These are phyloP conservation scores for Euptelea pleiosperma DNA, from an alignment of 164 flowering plant species.

Conservation along the genomic window DNA sequence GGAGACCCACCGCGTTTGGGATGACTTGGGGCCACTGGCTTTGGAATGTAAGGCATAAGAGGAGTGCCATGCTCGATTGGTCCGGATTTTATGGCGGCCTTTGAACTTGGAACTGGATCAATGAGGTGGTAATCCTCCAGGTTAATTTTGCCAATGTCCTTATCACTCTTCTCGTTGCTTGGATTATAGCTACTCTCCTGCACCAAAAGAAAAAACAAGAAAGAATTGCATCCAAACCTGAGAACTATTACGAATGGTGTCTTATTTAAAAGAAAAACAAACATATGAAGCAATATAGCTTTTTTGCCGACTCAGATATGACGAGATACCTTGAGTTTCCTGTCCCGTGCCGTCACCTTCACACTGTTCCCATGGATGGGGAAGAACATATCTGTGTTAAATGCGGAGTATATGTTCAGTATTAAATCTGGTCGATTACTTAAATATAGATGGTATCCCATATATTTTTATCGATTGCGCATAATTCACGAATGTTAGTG, in stretches of 20 bases:
- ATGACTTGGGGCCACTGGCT: slow-evolving; percentile 40
- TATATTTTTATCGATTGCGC: too few species aligned
- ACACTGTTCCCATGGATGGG: slow-evolving; percentile 1
- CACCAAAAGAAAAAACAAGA: neutral
- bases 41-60: slow-evolving; percentile 60
- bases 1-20: slow-evolving; percentile 23
- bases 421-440: too few species aligned
- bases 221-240: neutral
- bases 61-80: slow-evolving; percentile 81
- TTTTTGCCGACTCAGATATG: neutral
- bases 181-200: slow-evolving; percentile 25
- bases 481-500: too few species aligned
- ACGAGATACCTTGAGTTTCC: slow-evolving; percentile 41
- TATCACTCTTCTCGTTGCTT: slow-evolving; percentile 8
- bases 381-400: slow-evolving; percentile 19
- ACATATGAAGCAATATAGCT: neutral
- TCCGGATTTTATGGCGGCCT: slow-evolving; percentile 46
- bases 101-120: slow-evolving; percentile 69
- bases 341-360: slow-evolving; percentile 11
- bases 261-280: neutral
- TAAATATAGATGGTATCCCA: too few species aligned
- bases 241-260: neutral
- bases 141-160: slow-evolving; percentile 16
- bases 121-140: slow-evolving; percentile 56
- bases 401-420: neutral